Evolutionary conservation across 2,329 filamentous ascomycete genomes (phyloP).

Genomic region (Colletotrichum sp.): DNA sequence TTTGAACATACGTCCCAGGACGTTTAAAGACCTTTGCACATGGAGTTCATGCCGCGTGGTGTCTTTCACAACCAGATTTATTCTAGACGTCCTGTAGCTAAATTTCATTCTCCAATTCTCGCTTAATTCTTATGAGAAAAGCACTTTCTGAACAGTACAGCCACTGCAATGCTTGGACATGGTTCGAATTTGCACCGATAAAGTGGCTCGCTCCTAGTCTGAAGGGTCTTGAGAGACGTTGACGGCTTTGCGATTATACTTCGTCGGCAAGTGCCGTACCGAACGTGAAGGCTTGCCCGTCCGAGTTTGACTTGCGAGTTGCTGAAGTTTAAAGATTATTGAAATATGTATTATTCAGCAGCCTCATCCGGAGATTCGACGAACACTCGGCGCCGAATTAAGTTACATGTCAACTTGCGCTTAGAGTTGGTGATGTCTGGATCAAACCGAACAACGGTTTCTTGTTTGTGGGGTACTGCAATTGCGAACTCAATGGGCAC

Average conservation of each 20-base stretch:
- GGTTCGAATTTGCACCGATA: too few species aligned
- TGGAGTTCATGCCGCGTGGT: background rate
- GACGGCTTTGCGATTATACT: background rate
- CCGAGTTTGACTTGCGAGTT: background rate
- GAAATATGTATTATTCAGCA: background rate
- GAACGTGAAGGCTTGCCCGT: background rate
- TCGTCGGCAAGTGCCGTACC: background rate
- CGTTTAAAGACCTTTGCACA: background rate
- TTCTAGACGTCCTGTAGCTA: background rate
- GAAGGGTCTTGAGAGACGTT: background rate
- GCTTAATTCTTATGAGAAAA: background rate
- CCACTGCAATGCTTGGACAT: background rate
- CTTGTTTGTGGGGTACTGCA: background rate
- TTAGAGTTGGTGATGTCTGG: background rate
- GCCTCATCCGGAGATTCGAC: background rate
- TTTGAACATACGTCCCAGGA: rapidly evolving
- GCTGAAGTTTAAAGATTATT: background rate
- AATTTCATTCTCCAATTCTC: background rate
- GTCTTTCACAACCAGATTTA: background rate
- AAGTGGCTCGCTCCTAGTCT: background rate
- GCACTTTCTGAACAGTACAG: background rate
- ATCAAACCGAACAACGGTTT: background rate
- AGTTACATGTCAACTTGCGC: background rate
- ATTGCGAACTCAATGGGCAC: background rate
- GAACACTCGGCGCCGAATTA: background rate